Conservation (phyloP, 164 flowering plant genomes). For the Umbilicus rupestris region DNA sequence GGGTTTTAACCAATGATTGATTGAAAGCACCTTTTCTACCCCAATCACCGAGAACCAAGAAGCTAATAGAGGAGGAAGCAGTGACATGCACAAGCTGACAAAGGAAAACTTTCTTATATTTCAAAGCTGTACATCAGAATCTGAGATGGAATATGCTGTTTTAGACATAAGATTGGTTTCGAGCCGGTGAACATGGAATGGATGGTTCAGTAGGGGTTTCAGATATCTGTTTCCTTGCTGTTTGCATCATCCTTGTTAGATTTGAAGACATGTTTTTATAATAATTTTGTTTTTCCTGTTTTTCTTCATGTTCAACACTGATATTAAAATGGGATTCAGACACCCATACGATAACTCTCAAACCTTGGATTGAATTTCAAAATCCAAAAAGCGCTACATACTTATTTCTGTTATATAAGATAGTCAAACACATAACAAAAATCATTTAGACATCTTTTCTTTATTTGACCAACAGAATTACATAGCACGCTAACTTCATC, state of each 20-base stretch:
- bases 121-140: not conserved
- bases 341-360: too few species aligned
- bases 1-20: constrained; percentile 14
- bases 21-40: constrained; percentile 14
- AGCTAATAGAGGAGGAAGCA: constrained; percentile 10
- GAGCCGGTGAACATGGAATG: too few species aligned
- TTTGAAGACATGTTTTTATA: too few species aligned
- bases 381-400: not conserved
- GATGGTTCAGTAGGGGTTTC: too few species aligned
- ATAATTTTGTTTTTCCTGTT: too few species aligned
- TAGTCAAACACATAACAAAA: not conserved
- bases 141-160: not conserved
- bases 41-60: constrained; percentile 14
- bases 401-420: not conserved
- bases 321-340: too few species aligned
- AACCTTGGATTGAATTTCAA: too few species aligned
- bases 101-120: too few species aligned
- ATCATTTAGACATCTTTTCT: not conserved
- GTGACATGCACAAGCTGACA: too few species aligned
- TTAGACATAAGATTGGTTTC: not conserved
- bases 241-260: too few species aligned
- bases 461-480: not conserved
- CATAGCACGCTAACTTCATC: not conserved
- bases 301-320: too few species aligned
- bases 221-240: too few species aligned